Percentiles rank a stretch among this genome's conserved stretches.
Conservation (phyloP, 805 yeast species). For the Diddensiella transvaalensis region DNA sequence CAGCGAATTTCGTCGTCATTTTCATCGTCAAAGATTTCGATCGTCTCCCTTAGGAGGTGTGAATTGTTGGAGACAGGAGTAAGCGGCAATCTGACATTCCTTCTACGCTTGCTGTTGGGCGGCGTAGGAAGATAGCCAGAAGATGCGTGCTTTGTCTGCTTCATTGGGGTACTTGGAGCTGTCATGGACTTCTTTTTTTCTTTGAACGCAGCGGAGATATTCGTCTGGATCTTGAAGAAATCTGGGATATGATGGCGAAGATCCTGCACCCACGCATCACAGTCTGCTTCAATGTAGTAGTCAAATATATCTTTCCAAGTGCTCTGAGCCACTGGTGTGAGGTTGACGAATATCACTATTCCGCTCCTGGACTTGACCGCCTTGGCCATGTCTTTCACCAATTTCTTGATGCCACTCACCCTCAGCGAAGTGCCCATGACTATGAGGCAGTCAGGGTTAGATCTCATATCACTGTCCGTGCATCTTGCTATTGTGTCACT, state of each 20-base stretch:
- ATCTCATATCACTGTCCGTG: slow-evolving; percentile 54
- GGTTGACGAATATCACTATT: slow-evolving; percentile 69
- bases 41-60: too few species aligned
- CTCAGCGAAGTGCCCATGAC: slow-evolving; percentile 90
- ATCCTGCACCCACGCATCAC: slow-evolving; percentile 69
- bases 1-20: too few species aligned
- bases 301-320: slow-evolving; percentile 73
- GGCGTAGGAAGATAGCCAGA: too few species aligned
- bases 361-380: slow-evolving; percentile 79
- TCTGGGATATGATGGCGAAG: slow-evolving; percentile 12
- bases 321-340: slow-evolving; percentile 50
- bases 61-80: too few species aligned
- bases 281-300: slow-evolving; percentile 72
- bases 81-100: too few species aligned
- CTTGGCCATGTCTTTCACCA: slow-evolving; percentile 66
- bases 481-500: slow-evolving; percentile 76
- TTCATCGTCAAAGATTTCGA: too few species aligned
- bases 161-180: too few species aligned
- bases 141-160: too few species aligned
- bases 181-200: too few species aligned
- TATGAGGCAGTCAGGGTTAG: slow-evolving; percentile 71
- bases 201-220: background rate
- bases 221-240: slow-evolving; percentile 14
- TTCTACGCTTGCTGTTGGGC: too few species aligned
- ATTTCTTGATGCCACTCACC: slow-evolving; percentile 81